Conservation (phyloP, 257 asterid genomes). For the Nemophila menziesii region DNA sequence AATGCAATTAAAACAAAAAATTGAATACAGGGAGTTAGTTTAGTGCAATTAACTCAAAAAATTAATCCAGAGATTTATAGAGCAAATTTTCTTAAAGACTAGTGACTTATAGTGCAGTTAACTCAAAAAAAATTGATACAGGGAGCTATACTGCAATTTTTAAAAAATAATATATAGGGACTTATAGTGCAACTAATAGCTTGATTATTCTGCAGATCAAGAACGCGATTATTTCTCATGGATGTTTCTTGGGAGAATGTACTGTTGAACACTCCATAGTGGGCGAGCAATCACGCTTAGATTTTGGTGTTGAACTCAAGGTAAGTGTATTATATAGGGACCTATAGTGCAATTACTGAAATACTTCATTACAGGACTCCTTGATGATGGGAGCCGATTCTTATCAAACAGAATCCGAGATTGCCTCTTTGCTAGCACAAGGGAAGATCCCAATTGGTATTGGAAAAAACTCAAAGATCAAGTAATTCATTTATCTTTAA, state of each 20-base stretch:
- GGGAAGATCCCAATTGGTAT: constrained; percentile 85
- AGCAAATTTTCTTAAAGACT: no score
- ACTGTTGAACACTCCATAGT: constrained; percentile 65
- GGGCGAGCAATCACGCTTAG: constrained; percentile 92
- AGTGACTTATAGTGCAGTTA: no score
- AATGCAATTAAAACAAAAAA: no score
- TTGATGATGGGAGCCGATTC: constrained; percentile 88
- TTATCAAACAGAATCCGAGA: constrained; percentile 88
- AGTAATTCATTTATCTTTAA: constrained; percentile 23
- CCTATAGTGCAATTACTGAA: not conserved
- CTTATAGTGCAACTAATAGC: constrained; percentile 6
- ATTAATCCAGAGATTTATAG: no score
- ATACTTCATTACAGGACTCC: constrained; percentile 41
- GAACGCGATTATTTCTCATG: constrained; percentile 90
- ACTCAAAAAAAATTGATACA: no score
- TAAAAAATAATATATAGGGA: no score
- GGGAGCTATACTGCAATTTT: no score
- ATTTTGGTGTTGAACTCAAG: constrained; percentile 81
- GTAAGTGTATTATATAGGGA: constrained; percentile 16
- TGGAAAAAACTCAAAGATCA: constrained; percentile 74
- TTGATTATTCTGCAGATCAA: constrained; percentile 42
- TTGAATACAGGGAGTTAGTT: no score
- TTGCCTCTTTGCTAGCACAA: constrained; percentile 69
- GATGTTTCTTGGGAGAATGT: constrained; percentile 91
- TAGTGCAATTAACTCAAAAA: no score